These are phyloP conservation scores for Pleoardoris graminearum DNA, from an alignment of 2,329 filamentous ascomycete genomes.

Conservation along the genomic window DNA sequence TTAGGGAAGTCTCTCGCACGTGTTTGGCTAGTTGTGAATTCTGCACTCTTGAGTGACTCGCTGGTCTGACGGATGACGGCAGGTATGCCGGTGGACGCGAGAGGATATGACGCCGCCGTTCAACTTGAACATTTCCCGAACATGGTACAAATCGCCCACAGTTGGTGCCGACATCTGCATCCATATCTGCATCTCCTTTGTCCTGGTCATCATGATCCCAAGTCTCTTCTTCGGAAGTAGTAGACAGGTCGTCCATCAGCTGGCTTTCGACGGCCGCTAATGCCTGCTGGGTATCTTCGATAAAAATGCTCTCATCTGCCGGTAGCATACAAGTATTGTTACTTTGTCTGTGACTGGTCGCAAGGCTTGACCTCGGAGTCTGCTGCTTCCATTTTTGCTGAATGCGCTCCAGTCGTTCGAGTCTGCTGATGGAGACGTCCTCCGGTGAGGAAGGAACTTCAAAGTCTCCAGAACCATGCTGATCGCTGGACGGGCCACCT, in stretches of 20 bases:
- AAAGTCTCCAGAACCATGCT: neutral
- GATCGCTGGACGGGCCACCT: constrained; percentile 1
- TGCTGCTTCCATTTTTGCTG: constrained; percentile 28
- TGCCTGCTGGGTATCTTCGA: constrained; percentile 52
- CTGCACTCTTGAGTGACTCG: too few species aligned
- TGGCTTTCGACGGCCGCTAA: constrained; percentile 49
- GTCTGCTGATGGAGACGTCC: constrained; percentile 23
- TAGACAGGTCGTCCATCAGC: constrained; percentile 31
- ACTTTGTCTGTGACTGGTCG: neutral
- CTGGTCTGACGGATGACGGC: neutral
- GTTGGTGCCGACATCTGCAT: neutral
- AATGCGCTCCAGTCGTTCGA: constrained; percentile 33
- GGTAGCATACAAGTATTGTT: neutral
- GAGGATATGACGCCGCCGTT: neutral
- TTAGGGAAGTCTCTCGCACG: neutral
- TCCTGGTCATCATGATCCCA: neutral
- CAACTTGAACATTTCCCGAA: neutral
- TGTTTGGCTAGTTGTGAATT: too few species aligned
- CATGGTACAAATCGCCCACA: neutral
- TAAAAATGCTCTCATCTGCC: constrained; percentile 27
- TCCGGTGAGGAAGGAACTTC: neutral
- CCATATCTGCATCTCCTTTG: neutral
- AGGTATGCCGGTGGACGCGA: neutral
- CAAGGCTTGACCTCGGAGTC: constrained; percentile 14
- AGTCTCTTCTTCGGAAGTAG: constrained; percentile 22